Base-by-base conservation (phyloP, 2,329 filamentous ascomycete species). In the Aspergillus sp. region DNA sequence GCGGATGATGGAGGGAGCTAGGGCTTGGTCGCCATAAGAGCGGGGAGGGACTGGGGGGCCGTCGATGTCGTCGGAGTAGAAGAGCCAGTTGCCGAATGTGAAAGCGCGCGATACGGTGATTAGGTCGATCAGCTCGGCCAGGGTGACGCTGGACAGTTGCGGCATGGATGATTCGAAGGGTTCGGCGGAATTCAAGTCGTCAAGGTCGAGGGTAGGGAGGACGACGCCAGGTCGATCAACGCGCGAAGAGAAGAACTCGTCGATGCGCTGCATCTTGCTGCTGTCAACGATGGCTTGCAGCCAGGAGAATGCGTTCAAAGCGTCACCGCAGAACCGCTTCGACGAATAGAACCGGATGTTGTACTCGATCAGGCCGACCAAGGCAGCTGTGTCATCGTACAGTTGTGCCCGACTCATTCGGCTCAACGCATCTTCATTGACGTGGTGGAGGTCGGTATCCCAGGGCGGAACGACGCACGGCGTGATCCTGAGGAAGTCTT, bases 1-100 rank as follows among this genome's bases (percentile, higher is more conserved):
- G 17, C 82, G 80, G 36, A 86, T 76, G 28, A 88, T 73, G 0
- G 84, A 79, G 12, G 84, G 80, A 2, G 81, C 78, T 23, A 88
- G 73, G 51, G 74, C 73, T 30, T 78, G 78, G 62, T 84, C 73
- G 2, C 67, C 68, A 64, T 85, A 86, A 25, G 79, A 63, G 19
- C 69, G 67, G 12, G 69, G 65, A 21, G 78, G 72, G 23, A 87
- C 84, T 2, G 83, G 62, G n/a, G 84, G 82, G 0, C 82, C 84
- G 64, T 86, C 84, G 13, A 84, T 64, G 63, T 85, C 84, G 9
- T 78, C 67, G 0, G 80, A 81, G 57, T 81, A 79, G 1, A 87
- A 72, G 12, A 88, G 72, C 80, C 81, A 85, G 32, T 79, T 76
- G 4, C 82, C 84, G 56, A 87, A 75, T 15, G 80, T 77, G 60